Conservation (phyloP, 2,329 filamentous ascomycete species). For the Claviceps quebecensis region DNA sequence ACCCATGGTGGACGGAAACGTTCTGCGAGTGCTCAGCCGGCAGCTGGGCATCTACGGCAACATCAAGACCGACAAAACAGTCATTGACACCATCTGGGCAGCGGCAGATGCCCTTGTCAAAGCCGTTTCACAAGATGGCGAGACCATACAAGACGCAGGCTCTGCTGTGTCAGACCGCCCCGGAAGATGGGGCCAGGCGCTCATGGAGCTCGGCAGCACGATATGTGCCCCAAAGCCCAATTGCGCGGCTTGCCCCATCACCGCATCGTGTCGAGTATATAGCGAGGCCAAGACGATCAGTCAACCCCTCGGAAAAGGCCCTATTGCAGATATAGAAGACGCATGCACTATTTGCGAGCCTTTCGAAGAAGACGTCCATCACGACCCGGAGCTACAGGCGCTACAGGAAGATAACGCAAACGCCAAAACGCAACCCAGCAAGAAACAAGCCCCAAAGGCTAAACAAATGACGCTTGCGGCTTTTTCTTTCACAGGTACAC, state of each 20-base stretch:
- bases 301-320: slow-evolving; percentile 11
- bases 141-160: slow-evolving; percentile 7
- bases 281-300: slow-evolving; percentile 25
- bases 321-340: slow-evolving; percentile 34
- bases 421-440: slow-evolving; percentile 1
- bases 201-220: slow-evolving; percentile 53
- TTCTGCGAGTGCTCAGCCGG: slow-evolving; percentile 44
- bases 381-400: slow-evolving; percentile 11
- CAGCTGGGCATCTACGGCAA: slow-evolving; percentile 44
- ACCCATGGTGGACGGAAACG: slow-evolving; percentile 51
- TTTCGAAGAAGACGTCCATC: slow-evolving; percentile 23
- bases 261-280: slow-evolving; percentile 35
- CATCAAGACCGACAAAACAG: slow-evolving; percentile 38
- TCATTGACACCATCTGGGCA: slow-evolving; percentile 42
- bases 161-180: slow-evolving; percentile 28
- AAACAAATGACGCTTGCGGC: slow-evolving; percentile 21
- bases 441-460: slow-evolving; percentile 8
- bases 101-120: slow-evolving; percentile 42
- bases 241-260: slow-evolving; percentile 38
- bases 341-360: slow-evolving; percentile 33
- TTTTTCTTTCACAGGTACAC: slow-evolving; percentile 19
- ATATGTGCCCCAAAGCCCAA: slow-evolving; percentile 46
- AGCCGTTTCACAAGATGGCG: slow-evolving; percentile 28
- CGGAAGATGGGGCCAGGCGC: slow-evolving; percentile 47
- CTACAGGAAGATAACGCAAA: neutral